Conservation (phyloP, 2,329 filamentous ascomycete genomes). For the Teratosphaeria nubilosa region DNA sequence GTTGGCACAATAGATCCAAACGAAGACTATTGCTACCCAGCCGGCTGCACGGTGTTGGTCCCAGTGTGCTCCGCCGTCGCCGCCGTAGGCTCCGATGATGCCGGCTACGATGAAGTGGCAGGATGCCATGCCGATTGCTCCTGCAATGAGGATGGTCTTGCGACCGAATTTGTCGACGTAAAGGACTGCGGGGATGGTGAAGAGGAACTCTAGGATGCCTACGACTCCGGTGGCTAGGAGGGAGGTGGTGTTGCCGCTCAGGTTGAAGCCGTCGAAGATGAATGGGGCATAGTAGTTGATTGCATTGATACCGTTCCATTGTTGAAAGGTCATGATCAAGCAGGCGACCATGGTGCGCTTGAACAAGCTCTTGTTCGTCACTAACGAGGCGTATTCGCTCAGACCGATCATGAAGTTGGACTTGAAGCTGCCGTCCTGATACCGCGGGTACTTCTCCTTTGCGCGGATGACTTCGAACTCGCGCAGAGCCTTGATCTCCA, state of each 20-base stretch:
- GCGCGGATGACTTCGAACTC: conserved; percentile 64
- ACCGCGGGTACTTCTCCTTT: conserved; percentile 53
- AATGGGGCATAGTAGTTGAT: conserved; percentile 40
- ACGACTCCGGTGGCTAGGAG: conserved; percentile 62
- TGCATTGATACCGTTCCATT: conserved; percentile 40
- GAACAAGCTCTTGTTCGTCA: conserved; percentile 55
- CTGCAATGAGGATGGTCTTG: conserved; percentile 29
- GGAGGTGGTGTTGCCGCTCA: conserved; percentile 38
- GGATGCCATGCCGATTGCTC: conserved; percentile 26
- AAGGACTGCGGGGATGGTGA: conserved; percentile 52
- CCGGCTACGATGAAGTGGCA: conserved; percentile 41
- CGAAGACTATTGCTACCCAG: conserved; percentile 58
- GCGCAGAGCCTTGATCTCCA: conserved; percentile 71
- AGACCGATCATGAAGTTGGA: conserved; percentile 14
- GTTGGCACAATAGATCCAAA: conserved; percentile 64
- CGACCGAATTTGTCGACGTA: conserved; percentile 48
- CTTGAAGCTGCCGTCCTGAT: conserved; percentile 12
- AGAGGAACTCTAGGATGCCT: conserved; percentile 59
- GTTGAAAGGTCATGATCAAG: conserved; percentile 37
- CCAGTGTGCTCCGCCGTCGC: conserved; percentile 37
- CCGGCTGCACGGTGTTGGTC: conserved; percentile 48
- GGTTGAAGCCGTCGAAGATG: conserved; percentile 39
- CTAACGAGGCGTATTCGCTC: conserved; percentile 30
- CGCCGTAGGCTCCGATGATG: conserved; percentile 49
- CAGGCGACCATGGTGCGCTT: conserved; percentile 52